Conservation (phyloP, 768 basidiomycete species). For the Neoboletus magnificus region DNA sequence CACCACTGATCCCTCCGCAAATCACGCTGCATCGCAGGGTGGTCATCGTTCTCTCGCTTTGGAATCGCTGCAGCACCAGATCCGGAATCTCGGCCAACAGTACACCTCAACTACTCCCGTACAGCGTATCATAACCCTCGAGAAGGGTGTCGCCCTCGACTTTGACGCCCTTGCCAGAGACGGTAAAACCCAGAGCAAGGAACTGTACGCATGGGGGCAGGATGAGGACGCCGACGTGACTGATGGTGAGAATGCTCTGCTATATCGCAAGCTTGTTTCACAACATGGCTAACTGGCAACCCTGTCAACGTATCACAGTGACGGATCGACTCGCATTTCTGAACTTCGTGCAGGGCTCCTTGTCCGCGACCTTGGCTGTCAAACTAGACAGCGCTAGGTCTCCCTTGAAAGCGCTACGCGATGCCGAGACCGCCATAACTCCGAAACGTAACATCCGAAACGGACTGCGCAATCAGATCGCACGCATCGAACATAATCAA, state of each 20-base stretch:
- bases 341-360: conserved; percentile 71
- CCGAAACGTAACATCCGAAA: conserved; percentile 63
- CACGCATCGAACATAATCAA: conserved; percentile 61
- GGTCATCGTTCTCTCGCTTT: conserved; percentile 53
- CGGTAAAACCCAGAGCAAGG: conserved; percentile 73
- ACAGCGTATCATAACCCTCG: conserved; percentile 75
- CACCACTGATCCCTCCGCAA: conserved; percentile 38
- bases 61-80: conserved; percentile 65
- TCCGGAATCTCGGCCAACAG: conserved; percentile 70
- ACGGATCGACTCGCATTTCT: conserved; percentile 80
- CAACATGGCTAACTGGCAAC: neutral
- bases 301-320: conserved; percentile 42
- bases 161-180: conserved; percentile 65
- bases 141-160: conserved; percentile 77
- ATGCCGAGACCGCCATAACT: conserved; percentile 57
- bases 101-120: conserved; percentile 66
- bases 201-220: conserved; percentile 84
- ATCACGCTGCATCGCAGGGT: conserved; percentile 38
- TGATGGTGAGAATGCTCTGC: conserved; percentile 51
- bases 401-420: conserved; percentile 68
- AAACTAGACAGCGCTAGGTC: conserved; percentile 63
- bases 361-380: conserved; percentile 55
- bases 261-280: neutral
- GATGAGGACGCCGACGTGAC: conserved; percentile 65
- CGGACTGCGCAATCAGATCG: conserved; percentile 57